Conservation (phyloP, 441 rosid species). For the Adansonia grandidieri region DNA sequence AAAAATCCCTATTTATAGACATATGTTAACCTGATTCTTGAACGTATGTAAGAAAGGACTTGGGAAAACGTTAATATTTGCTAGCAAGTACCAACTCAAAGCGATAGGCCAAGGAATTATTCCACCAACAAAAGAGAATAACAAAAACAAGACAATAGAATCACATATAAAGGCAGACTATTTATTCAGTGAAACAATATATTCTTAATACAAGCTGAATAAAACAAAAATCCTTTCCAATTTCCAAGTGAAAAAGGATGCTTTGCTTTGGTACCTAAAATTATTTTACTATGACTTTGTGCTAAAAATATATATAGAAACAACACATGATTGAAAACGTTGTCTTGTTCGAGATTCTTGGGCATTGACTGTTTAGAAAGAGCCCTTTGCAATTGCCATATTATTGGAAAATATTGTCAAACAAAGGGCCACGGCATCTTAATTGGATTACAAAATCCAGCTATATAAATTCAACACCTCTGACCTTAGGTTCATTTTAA, state of each 20-base stretch:
- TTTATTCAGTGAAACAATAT: neutral
- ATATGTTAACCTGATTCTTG: too few relatives aligned
- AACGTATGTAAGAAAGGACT: too few relatives aligned
- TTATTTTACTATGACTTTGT: conserved; percentile 19
- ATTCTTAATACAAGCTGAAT: neutral
- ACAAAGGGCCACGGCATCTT: conserved; percentile 14
- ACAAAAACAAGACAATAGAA: conserved; percentile 7
- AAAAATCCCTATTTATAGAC: too few relatives aligned
- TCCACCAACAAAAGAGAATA: conserved; percentile 29
- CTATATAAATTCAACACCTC: neutral
- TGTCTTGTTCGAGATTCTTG: conserved; percentile 9
- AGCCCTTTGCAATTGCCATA: neutral
- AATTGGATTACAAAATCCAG: neutral
- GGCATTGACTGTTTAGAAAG: conserved; percentile 8
- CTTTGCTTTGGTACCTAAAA: conserved; percentile 31
- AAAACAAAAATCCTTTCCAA: conserved; percentile 35
- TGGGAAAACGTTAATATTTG: neutral
- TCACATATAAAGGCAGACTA: neutral
- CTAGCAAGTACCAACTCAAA: neutral
- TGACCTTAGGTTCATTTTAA: neutral
- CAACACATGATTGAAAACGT: neutral
- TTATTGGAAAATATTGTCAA: conserved; percentile 4
- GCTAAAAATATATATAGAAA: neutral
- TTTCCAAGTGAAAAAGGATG: conserved; percentile 32
- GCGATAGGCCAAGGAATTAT: conserved; percentile 18